Base-by-base conservation (phyloP, 345 rosid species). In the Camelina neglecta region DNA sequence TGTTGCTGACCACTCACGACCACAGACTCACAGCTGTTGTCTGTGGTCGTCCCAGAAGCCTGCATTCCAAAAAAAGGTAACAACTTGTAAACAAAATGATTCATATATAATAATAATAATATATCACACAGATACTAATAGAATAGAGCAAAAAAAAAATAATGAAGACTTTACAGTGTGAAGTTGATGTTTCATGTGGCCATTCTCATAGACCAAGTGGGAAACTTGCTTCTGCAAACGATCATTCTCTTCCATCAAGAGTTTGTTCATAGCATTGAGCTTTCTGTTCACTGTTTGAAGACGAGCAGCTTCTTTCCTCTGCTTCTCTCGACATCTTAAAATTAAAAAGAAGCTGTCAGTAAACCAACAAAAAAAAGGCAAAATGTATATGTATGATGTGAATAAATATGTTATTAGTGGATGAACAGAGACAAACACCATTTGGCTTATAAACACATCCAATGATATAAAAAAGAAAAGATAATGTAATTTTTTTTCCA, bases 1-100 rank as follows among this genome's bases (percentile, higher is more conserved):
- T 91, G 92, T 79, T 90, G 94, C 90, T 94, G 96, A 89, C 92
- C 98, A 44, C 89, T 92, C 80, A 90, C 85, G 93, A 92, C 96
- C 96, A 90, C 97, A 89, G 97, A 92, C 86, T 92, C 97, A 81
- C 98, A 92, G 91, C 97, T 94, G 84, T 92, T 92, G 91, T 94
- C 98, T 81, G 98, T 92, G 95, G 97, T 87, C 91, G 90, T 81
- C 75, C 88, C 93, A 59, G 98, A 85, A 73, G 87, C 90, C 98
- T 94, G 79, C 67, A 74, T 0, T 24, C 11, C 67, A 55, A 3
- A 49, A 49, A 65, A 65, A 45, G 10, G 20, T 53, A 9, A 70
- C 36, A 45, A 66, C 13, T 29, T 13, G 26, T 11, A 16, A 44
- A 10, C 62, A 41, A 50, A 42, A 66, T 13, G 15, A 10, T 31